Percentiles rank a stretch among this genome's conserved stretches.
Evolutionary conservation across 495 filamentous ascomycete genomes (phyloP).

Genomic region (Penicillium mononematosum): DNA sequence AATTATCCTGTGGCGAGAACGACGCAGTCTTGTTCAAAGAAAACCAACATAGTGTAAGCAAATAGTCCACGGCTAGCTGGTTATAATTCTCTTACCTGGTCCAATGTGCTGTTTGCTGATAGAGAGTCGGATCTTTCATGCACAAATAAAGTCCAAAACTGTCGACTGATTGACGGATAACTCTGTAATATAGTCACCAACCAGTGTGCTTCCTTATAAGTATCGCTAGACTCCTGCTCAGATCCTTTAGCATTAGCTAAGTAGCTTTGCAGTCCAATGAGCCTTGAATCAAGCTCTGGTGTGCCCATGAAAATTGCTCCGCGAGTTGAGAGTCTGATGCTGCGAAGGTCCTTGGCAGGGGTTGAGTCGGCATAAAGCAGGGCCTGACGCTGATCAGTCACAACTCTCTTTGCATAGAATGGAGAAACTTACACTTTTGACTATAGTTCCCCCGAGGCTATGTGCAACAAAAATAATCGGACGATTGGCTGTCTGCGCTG

Average conservation of each 20-base stretch:
- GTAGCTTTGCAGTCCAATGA: conserved; percentile 10
- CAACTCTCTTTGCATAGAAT: background rate
- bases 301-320: conserved; percentile 16
- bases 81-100: background rate
- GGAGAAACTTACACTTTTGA: conserved; percentile 28
- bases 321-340: conserved; percentile 9
- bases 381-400: conserved; percentile 6
- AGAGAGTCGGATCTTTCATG: background rate
- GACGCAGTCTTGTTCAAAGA: background rate
- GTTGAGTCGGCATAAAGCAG: conserved; percentile 19
- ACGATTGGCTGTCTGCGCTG: conserved; percentile 17
- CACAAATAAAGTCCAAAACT: conserved; percentile 11
- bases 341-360: background rate
- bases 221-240: conserved; percentile 7
- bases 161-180: conserved; percentile 3
- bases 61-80: no score
- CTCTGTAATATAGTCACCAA: conserved; percentile 6
- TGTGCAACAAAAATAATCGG: conserved; percentile 39
- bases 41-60: background rate
- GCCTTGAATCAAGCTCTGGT: conserved; percentile 12
- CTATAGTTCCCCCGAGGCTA: conserved; percentile 34
- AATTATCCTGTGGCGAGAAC: background rate
- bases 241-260: conserved; percentile 7
- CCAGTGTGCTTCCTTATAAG: conserved; percentile 17
- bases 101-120: background rate